Conservation (phyloP, 2,329 filamentous ascomycete genomes). For the Calonectria pseudoreteaudii region DNA sequence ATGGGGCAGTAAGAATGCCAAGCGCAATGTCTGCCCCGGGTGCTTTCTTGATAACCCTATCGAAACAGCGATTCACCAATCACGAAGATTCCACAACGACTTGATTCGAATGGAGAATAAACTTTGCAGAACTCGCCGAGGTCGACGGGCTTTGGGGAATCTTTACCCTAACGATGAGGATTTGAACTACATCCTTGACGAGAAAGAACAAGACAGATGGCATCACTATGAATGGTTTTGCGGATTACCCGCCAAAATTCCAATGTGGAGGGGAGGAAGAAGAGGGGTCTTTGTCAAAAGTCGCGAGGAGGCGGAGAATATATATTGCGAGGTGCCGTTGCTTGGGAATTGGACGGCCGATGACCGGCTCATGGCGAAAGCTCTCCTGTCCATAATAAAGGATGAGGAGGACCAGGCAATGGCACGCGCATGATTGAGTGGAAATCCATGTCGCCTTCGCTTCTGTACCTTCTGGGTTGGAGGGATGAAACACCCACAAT, state of each 20-base stretch:
- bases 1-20: slow-evolving; percentile 13
- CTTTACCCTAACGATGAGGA: neutral
- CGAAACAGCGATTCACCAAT: neutral
- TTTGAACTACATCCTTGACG: neutral
- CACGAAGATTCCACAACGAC: neutral
- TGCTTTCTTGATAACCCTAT: slow-evolving; percentile 11
- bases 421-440: neutral
- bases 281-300: neutral
- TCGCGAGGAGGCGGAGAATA: neutral
- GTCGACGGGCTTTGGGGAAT: neutral
- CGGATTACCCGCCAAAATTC: neutral
- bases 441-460: neutral
- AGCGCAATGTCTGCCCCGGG: neutral
- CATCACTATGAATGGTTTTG: neutral
- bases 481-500: no score
- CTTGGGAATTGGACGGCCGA: neutral
- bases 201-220: neutral
- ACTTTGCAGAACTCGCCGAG: neutral
- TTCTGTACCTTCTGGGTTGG: no score
- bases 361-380: neutral
- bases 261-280: neutral
- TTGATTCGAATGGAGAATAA: neutral
- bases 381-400: neutral
- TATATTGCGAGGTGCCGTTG: neutral
- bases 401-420: neutral